Evolutionary conservation across 2,329 filamentous ascomycete species (phyloP).

Genomic region (Fusarium sp.): DNA sequence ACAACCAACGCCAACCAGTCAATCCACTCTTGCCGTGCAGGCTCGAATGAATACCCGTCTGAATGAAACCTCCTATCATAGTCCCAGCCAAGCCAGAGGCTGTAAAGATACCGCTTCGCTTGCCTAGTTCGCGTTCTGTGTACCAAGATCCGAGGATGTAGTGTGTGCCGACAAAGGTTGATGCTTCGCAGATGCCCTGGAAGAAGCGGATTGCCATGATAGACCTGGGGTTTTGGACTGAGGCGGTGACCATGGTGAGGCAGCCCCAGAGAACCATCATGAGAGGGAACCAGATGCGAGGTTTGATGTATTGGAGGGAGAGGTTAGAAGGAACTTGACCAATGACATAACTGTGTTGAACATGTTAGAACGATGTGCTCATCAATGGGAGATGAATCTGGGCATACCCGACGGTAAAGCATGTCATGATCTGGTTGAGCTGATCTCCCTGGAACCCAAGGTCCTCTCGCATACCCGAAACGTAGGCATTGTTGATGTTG

Average conservation of each 20-base stretch:
- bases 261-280: constrained; percentile 76
- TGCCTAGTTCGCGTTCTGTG: constrained; percentile 71
- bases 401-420: constrained; percentile 56
- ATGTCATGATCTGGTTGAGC: constrained; percentile 56
- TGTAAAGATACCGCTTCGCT: constrained; percentile 75
- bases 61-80: constrained; percentile 67
- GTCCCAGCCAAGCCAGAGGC: constrained; percentile 72
- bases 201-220: constrained; percentile 60
- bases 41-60: constrained; percentile 71
- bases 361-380: neutral
- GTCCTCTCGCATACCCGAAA: constrained; percentile 64
- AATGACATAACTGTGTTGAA: constrained; percentile 57
- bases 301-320: constrained; percentile 73
- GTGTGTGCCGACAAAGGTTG: constrained; percentile 59
- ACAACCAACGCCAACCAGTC: constrained; percentile 78
- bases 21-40: constrained; percentile 65
- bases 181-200: constrained; percentile 57
- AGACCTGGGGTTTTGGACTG: constrained; percentile 55
- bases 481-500: constrained; percentile 58
- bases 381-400: no score
- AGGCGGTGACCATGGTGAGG: constrained; percentile 70
- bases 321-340: constrained; percentile 75
- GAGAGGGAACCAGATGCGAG: constrained; percentile 73
- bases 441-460: constrained; percentile 63
- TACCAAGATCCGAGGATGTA: constrained; percentile 70